Percentiles rank a stretch among this genome's conserved stretches.
These are phyloP conservation scores for Solidago caesia DNA, from an alignment of 129 eudicot genomes.

Conservation along the genomic window DNA sequence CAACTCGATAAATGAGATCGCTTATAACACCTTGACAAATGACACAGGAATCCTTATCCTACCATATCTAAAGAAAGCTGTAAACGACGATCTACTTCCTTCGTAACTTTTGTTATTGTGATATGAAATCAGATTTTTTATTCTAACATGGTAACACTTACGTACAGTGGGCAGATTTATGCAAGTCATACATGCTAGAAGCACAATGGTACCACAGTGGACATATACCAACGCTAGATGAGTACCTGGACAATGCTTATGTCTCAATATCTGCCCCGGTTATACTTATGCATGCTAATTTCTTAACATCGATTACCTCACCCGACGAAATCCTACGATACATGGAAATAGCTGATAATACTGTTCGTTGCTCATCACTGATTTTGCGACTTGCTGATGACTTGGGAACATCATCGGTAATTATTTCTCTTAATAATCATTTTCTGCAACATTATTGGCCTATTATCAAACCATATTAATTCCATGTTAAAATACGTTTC, in stretches of 20 bases:
- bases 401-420: constrained; percentile 39
- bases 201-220: constrained; percentile 33
- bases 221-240: constrained; percentile 34
- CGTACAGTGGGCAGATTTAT: constrained; percentile 36
- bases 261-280: constrained; percentile 19
- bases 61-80: constrained; percentile 33
- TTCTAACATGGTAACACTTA: neutral
- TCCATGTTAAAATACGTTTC: no score
- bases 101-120: neutral
- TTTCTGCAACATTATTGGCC: no score
- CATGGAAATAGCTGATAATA: neutral
- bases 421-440: neutral
- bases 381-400: constrained; percentile 41
- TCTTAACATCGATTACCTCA: neutral
- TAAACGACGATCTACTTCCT: no score
- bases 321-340: constrained; percentile 11
- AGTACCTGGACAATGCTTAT: constrained; percentile 35
- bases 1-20: constrained; percentile 26
- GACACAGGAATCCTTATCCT: constrained; percentile 8
- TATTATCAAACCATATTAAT: no score
- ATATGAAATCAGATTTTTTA: neutral
- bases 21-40: constrained; percentile 19
- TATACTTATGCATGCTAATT: constrained; percentile 22
- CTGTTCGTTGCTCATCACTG: constrained; percentile 16
- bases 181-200: constrained; percentile 34